Conservation (phyloP, 2,329 filamentous ascomycete species). For the Monascus ruber region DNA sequence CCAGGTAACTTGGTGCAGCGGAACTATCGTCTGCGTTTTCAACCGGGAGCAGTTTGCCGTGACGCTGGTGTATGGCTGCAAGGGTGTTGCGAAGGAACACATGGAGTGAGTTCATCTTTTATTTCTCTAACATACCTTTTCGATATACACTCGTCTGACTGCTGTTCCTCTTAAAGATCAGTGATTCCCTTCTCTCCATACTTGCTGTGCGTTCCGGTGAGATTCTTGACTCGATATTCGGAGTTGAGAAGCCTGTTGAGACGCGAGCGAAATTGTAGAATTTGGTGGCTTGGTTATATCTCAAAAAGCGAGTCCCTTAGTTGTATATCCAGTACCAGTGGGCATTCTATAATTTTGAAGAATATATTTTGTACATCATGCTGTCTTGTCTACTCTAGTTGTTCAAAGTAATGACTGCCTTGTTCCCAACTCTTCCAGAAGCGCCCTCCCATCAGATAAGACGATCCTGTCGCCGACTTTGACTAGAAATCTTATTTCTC, state of each 20-base stretch:
- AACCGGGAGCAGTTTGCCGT: constrained; percentile 53
- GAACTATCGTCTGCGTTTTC: constrained; percentile 68
- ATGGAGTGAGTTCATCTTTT: constrained; percentile 42
- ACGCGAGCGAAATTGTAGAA: constrained; percentile 7
- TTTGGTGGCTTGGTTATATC: background rate
- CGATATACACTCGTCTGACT: no score
- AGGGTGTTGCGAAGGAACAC: constrained; percentile 84
- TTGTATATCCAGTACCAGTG: no score
- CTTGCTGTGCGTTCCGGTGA: constrained; percentile 65
- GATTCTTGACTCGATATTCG: constrained; percentile 68
- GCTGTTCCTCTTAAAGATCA: constrained; percentile 35
- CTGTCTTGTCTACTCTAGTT: no score
- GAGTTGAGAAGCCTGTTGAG: constrained; percentile 9
- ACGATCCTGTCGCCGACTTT: constrained; percentile 60
- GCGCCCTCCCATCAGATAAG: constrained; percentile 62
- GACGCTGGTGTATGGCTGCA: constrained; percentile 82
- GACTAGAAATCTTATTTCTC: background rate
- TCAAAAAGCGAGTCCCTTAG: no score
- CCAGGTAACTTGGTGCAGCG: constrained; percentile 30
- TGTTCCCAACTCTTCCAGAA: constrained; percentile 29
- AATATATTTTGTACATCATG: no score
- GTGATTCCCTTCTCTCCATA: constrained; percentile 71
- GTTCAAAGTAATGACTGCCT: background rate
- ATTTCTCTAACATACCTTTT: no score
- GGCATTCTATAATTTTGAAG: no score